Evolutionary conservation across 2,329 filamentous ascomycete genomes (phyloP).

Genomic region (Penicillium sp.): DNA sequence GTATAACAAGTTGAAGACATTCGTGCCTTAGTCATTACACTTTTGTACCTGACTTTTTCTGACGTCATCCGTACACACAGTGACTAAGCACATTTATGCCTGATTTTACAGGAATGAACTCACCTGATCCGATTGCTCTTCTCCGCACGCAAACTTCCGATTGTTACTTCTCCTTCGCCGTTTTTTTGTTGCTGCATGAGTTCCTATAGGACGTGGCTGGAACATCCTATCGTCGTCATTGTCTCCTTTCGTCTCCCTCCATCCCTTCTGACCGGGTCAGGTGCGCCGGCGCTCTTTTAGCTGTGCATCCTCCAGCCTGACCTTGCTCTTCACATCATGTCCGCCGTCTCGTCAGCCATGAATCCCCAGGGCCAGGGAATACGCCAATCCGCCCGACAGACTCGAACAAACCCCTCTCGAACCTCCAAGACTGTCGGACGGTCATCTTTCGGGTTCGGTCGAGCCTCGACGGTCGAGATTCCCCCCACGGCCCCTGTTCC

Average conservation of each 20-base stretch:
- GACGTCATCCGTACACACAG: not conserved
- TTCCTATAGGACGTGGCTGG: not conserved
- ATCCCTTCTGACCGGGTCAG: constrained; percentile 7
- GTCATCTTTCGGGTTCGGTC: constrained; percentile 38
- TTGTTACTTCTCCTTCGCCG: constrained; percentile 5
- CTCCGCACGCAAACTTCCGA: constrained; percentile 25
- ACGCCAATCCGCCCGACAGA: constrained; percentile 42
- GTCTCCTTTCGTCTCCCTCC: not conserved
- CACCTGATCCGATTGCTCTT: constrained; percentile 26
- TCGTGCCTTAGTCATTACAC: no score
- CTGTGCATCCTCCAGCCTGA: constrained; percentile 10
- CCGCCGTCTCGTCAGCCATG: constrained; percentile 24
- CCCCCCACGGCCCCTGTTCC: constrained; percentile 32
- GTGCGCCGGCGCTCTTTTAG: constrained; percentile 8
- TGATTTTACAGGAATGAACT: constrained; percentile 12
- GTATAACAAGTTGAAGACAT: no score
- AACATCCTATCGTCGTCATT: constrained; percentile 1
- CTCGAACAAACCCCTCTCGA: constrained; percentile 47
- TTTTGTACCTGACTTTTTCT: not conserved
- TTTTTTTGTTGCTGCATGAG: constrained; percentile 5
- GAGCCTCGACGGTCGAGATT: constrained; percentile 26
- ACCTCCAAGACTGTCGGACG: constrained; percentile 44
- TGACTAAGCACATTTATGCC: constrained; percentile 9
- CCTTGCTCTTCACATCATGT: constrained; percentile 19
- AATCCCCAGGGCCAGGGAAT: constrained; percentile 28